A percentile compares a stretch with the other conserved stretches of the same genome.
Evolutionary conservation across 2,329 filamentous ascomycete species (phyloP).

Genomic region (Verticillium alfalfae): DNA sequence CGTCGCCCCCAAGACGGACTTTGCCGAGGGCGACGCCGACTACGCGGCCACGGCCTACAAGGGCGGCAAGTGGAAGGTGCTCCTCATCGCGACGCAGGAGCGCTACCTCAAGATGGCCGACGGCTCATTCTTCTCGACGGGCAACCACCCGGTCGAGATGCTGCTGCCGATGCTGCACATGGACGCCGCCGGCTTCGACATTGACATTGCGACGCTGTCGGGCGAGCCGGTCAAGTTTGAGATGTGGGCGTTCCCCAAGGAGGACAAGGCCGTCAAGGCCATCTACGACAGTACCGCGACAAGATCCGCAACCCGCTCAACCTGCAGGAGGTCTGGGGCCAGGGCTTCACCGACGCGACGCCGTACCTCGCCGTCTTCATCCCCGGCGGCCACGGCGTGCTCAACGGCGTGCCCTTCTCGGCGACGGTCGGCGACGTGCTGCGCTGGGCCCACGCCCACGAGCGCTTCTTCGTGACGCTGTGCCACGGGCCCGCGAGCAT

Average conservation of each 20-base stretch:
- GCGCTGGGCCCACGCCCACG: constrained; percentile 12
- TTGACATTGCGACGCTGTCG: constrained; percentile 13
- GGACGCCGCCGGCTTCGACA: constrained; percentile 13
- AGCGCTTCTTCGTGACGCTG: constrained; percentile 10
- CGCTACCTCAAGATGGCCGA: constrained; percentile 14
- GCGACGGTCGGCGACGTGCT: constrained; percentile 11
- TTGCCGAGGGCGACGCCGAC: constrained; percentile 8
- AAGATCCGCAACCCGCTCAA: constrained; percentile 12
- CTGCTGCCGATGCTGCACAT: constrained; percentile 14
- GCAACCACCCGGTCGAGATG: constrained; percentile 14
- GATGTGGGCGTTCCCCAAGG: constrained; percentile 12
- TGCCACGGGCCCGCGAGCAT: constrained; percentile 12
- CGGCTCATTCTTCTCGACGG: constrained; percentile 15
- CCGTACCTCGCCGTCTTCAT: constrained; percentile 13
- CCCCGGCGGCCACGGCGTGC: constrained; percentile 12
- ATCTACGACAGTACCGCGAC: constrained; percentile 8
- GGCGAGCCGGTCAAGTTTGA: constrained; percentile 15
- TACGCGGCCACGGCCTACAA: constrained; percentile 11
- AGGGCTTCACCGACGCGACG: constrained; percentile 7
- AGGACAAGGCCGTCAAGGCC: constrained; percentile 3
- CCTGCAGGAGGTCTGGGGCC: constrained; percentile 9
- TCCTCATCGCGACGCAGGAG: constrained; percentile 14
- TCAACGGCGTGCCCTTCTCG: constrained; percentile 11
- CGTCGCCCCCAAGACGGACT: constrained; percentile 11
- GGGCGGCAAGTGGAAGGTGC: constrained; percentile 13